A percentile compares a stretch with the other conserved stretches of the same genome.
phyloP scores from a whole-genome alignment of 73 alveolate species.

The Blepharisma stoltei region DNA sequence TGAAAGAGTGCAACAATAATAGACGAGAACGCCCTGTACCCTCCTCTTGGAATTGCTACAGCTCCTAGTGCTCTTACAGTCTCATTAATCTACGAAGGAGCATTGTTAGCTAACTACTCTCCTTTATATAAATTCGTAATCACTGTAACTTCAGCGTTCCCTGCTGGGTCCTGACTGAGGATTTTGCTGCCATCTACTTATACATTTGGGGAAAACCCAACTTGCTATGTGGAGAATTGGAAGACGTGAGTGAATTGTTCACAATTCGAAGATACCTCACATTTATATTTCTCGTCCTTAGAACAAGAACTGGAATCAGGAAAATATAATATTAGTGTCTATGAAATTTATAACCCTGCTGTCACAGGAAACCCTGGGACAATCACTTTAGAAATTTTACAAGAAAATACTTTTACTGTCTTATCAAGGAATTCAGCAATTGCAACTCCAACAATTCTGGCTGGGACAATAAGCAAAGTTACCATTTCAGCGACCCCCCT shows the following conservation, averaged over 20 bases:
- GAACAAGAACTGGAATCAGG: neutral
- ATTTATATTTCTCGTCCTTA: neutral
- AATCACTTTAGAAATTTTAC: slow-evolving; percentile 8
- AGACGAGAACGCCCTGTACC: slow-evolving; percentile 16
- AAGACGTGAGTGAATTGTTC: slow-evolving; percentile 12
- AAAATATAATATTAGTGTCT: neutral
- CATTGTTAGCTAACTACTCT: slow-evolving; percentile 19
- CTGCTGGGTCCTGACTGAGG: slow-evolving; percentile 15
- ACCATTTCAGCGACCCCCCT: slow-evolving; percentile 16
- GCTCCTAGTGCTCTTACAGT: slow-evolving; percentile 6
- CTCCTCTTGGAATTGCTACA: slow-evolving; percentile 6
- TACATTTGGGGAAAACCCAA: neutral
- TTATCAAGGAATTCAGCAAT: neutral
- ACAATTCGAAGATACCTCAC: neutral
- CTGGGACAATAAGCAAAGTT: slow-evolving; percentile 26
- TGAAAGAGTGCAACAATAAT: neutral
- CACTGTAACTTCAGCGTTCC: neutral
- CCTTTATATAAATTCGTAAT: slow-evolving; percentile 13
- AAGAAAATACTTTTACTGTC: slow-evolving; percentile 23
- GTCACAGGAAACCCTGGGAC: slow-evolving; percentile 19
- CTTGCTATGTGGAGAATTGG: slow-evolving; percentile 26
- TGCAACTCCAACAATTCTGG: neutral
- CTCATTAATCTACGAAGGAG: neutral
- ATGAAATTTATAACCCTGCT: slow-evolving; percentile 22
- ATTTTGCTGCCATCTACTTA: neutral